These are phyloP conservation scores for Dendrobium nobile DNA, from an alignment of 106 monocot genomes.

Conservation along the genomic window DNA sequence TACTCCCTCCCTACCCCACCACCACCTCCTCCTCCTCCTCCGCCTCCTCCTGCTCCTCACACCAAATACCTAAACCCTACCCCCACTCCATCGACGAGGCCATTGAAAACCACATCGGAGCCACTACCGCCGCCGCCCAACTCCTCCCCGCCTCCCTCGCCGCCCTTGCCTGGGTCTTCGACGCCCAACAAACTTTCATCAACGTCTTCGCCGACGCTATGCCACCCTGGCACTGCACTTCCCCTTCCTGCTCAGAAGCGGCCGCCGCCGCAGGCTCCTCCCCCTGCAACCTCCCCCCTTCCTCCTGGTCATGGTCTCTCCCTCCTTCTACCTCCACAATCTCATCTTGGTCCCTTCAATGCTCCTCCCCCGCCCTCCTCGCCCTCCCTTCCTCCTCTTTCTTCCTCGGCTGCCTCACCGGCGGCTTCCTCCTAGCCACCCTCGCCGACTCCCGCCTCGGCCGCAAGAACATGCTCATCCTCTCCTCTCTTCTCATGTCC, in stretches of 20 bases:
- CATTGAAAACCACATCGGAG: not conserved
- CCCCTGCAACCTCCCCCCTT: slow-evolving; percentile 29
- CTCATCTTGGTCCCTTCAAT: slow-evolving; percentile 20
- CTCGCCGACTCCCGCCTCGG: slow-evolving; percentile 27
- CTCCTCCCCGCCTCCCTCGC: slow-evolving; percentile 12
- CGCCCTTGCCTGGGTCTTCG: slow-evolving; percentile 19
- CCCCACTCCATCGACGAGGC: not conserved
- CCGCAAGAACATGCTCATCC: slow-evolving; percentile 24
- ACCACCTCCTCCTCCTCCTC: no score
- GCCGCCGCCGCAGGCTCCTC: not conserved
- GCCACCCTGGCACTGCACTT: slow-evolving; percentile 51
- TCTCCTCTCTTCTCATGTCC: slow-evolving; percentile 28
- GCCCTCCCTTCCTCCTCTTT: slow-evolving; percentile 26
- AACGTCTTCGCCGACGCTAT: slow-evolving; percentile 52
- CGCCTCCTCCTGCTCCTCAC: not conserved
- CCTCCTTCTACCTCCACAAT: slow-evolving; percentile 10
- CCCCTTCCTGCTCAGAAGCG: slow-evolving; percentile 2
- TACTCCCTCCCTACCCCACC: not conserved
- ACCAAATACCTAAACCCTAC: not conserved
- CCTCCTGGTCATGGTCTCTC: slow-evolving; percentile 41
- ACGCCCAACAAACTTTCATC: slow-evolving; percentile 37
- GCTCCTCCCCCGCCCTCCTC: slow-evolving; percentile 3
- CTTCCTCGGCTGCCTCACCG: slow-evolving; percentile 30
- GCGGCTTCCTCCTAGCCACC: slow-evolving; percentile 24
- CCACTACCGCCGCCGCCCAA: not conserved